phyloP scores from a whole-genome alignment of 805 yeast species.

The Sporopachydermia lactativora region DNA sequence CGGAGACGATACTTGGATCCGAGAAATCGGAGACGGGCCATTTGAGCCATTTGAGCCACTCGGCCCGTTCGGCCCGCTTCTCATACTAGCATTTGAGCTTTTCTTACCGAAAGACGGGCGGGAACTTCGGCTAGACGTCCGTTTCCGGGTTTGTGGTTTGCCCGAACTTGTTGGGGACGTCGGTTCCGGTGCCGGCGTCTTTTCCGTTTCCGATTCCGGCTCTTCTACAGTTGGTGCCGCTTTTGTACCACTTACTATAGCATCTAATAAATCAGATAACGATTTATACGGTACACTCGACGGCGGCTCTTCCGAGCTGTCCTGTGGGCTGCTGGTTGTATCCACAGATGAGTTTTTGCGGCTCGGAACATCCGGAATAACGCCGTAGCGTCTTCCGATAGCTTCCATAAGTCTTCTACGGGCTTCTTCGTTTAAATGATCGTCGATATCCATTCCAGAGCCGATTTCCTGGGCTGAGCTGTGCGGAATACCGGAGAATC shows the following conservation, averaged over 20 bases:
- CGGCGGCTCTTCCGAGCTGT: not conserved
- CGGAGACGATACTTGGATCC: constrained; percentile 2
- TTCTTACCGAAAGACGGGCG: not conserved
- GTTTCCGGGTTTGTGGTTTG: too few relatives aligned
- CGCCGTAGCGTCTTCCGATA: not conserved
- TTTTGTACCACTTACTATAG: not conserved
- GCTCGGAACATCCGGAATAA: not conserved
- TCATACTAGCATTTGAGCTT: not conserved
- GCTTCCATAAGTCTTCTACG: not conserved
- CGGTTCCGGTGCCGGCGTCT: not conserved
- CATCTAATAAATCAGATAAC: not conserved
- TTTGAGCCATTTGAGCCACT: too few relatives aligned
- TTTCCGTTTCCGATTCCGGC: not conserved
- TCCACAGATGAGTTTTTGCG: too few relatives aligned
- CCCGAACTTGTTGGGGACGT: not conserved
- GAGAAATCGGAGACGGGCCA: not conserved
- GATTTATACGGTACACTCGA: not conserved
- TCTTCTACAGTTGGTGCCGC: not conserved
- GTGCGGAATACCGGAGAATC: too few relatives aligned
- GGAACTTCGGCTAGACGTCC: too few relatives aligned
- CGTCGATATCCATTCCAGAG: constrained; percentile 1
- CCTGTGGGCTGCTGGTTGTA: not conserved
- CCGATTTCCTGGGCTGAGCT: too few relatives aligned
- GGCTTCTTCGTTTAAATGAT: not conserved
- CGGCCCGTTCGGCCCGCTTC: not conserved